Evolutionary conservation across 257 asterid genomes (phyloP).

Genomic region (Agastache rugosa): DNA sequence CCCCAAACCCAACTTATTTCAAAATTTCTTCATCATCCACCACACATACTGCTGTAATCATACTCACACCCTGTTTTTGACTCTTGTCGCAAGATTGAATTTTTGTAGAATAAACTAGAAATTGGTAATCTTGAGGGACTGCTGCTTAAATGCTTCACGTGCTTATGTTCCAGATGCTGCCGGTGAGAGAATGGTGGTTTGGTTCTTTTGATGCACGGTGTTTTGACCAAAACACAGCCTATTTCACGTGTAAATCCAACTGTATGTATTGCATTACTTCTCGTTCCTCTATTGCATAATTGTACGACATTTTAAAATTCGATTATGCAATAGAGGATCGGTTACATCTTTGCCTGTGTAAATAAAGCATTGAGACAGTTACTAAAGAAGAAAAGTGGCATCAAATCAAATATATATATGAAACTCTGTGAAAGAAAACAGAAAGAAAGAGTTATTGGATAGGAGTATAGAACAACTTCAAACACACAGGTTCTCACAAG

Average conservation of each 20-base stretch:
- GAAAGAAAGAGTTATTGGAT: neutral
- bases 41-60: conserved; percentile 42
- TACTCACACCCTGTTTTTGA: conserved; percentile 23
- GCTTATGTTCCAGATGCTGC: neutral
- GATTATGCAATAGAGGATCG: too few species aligned
- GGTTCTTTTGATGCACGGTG: neutral
- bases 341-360: neutral
- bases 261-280: too few species aligned
- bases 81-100: neutral
- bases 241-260: neutral
- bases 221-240: neutral
- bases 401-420: neutral
- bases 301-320: too few species aligned
- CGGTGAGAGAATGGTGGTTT: neutral
- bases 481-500: conserved; percentile 14
- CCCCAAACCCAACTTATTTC: conserved; percentile 86
- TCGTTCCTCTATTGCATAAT: too few species aligned
- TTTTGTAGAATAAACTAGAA: neutral
- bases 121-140: neutral
- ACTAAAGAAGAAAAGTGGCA: neutral
- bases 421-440: neutral
- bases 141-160: neutral
- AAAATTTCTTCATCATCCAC: conserved; percentile 54
- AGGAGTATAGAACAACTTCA: neutral
- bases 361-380: neutral